Conservation (phyloP, 2,329 filamentous ascomycete species). For the Pseudogymnoascus sp. region DNA sequence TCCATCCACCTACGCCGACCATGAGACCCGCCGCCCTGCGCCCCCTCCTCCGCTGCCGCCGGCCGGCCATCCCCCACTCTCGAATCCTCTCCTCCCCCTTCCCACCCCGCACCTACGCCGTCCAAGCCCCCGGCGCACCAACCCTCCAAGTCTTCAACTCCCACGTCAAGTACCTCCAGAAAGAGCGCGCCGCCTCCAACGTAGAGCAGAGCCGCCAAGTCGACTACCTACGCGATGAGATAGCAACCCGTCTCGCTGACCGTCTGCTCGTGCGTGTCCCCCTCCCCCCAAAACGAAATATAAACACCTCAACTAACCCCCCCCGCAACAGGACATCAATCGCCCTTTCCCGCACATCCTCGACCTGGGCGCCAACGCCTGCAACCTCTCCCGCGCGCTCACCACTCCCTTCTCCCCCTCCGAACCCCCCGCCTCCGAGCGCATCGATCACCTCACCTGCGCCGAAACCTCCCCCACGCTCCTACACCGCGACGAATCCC, state of each 20-base stretch:
- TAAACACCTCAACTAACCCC: not conserved
- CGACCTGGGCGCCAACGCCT: constrained; percentile 91
- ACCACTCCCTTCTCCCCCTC: constrained; percentile 50
- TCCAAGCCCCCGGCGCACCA: constrained; percentile 67
- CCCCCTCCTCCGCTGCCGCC: not conserved
- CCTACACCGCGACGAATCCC: constrained; percentile 69
- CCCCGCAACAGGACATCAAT: constrained; percentile 67
- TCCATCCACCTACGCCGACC: not conserved
- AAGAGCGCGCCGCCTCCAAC: constrained; percentile 71
- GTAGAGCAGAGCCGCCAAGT: constrained; percentile 65
- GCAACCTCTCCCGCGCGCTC: constrained; percentile 81
- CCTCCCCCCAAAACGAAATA: not conserved
- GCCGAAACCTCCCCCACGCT: constrained; percentile 72
- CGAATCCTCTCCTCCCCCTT: constrained; percentile 18
- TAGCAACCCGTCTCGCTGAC: constrained; percentile 76
- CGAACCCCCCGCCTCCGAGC: constrained; percentile 58
- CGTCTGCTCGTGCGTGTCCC: constrained; percentile 58
- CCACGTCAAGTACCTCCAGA: constrained; percentile 80
- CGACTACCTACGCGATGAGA: constrained; percentile 91
- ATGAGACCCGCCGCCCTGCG: not conserved
- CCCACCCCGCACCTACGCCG: constrained; percentile 58
- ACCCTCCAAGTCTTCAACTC: constrained; percentile 88
- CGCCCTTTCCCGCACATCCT: constrained; percentile 75
- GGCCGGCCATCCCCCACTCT: not conserved
- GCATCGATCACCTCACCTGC: constrained; percentile 67